A percentile compares a stretch with the other conserved stretches of the same genome.
Evolutionary conservation across 1,284 basidiomycete genomes (phyloP).

Genomic region (Entoloma clypeatum): DNA sequence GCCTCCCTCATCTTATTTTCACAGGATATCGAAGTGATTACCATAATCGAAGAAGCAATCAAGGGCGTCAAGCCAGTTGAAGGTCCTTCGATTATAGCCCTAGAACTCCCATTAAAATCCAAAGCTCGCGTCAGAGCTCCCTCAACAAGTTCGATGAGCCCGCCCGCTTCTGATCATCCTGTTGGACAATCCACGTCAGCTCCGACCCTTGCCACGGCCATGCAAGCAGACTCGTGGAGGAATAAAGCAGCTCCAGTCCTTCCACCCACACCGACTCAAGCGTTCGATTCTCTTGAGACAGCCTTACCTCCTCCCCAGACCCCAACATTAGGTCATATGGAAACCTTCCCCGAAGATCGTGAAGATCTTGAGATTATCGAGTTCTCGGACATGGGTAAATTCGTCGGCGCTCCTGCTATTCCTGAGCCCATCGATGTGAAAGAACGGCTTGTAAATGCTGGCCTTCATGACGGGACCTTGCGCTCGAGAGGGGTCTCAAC

Average conservation of each 20-base stretch:
- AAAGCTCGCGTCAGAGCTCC: too few relatives aligned
- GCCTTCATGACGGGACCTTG: too few relatives aligned
- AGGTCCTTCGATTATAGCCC: slow-evolving; percentile 4
- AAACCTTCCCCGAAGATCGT: slow-evolving; percentile 42
- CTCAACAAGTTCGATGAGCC: too few relatives aligned
- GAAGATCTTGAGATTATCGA: slow-evolving; percentile 71
- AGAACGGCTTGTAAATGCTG: slow-evolving; percentile 17
- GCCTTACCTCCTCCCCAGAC: slow-evolving; percentile 34
- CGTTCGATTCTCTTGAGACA: slow-evolving; percentile 26
- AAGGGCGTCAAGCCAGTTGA: slow-evolving; percentile 22
- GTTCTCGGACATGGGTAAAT: slow-evolving; percentile 67
- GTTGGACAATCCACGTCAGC: too few relatives aligned
- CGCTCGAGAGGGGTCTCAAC: too few relatives aligned
- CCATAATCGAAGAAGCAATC: slow-evolving; percentile 45
- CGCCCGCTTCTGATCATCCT: too few relatives aligned
- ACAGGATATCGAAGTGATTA: slow-evolving; percentile 35
- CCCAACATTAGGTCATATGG: slow-evolving; percentile 44
- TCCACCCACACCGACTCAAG: slow-evolving; percentile 20
- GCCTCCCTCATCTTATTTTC: slow-evolving; percentile 4
- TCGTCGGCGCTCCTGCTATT: slow-evolving; percentile 45
- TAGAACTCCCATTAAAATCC: too few relatives aligned
- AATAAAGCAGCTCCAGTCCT: too few relatives aligned
- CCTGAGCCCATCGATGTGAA: slow-evolving; percentile 14
- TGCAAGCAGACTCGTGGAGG: too few relatives aligned
- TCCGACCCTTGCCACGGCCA: too few relatives aligned